Base-by-base conservation (phyloP, 805 yeast species). In the Yarrowia sp. region DNA sequence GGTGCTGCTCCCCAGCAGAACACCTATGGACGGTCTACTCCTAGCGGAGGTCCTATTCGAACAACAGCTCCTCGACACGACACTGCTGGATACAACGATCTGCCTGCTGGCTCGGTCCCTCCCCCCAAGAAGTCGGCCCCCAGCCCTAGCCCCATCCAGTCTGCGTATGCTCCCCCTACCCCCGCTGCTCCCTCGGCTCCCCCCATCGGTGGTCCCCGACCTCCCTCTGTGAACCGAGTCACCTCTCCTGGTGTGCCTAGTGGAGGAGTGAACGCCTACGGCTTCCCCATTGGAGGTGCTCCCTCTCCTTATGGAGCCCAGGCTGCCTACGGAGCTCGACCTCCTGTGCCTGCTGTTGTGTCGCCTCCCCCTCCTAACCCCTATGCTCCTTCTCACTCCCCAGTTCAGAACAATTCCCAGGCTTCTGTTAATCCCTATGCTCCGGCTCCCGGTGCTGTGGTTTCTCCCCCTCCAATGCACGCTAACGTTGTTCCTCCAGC, bases 391-490 rank as follows among this genome's bases (percentile, higher is more conserved):
- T 67, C 73, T 21, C 75, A 75, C 36, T 64, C 58, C 30, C 58
- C 73, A 28, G 66, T 73, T 14, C 75, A 75, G 49, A 73, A 74
- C 41, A 70, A 71, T 16, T 66, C 65, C 26, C 48, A 32, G 46
- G 28, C 48, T n/a, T 58, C 41, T 28, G 70, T 3, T 63, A 52
- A 65, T 69, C 26, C 67, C 51, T 41, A 58, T n/a, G 51, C 51
- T 17, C 63, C 63, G 17, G 41, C 72, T 5, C 68, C 70, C 6
- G 66, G 75, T 5, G 56, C 65, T 8, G 64, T 67, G 17, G 90
- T 86, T 71, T 76, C 87, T 67, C 90, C 91, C 58, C 80, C 83
- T 11, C 76, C 80, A 10, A 81, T 81, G 75, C 81, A 81, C 52
- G 65, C 65, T 22, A 67, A 66, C 48, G 22, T 41, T 41, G 51